A percentile compares a stretch with the other conserved stretches of the same genome.
These are phyloP conservation scores for Hymenoscyphus fraxineus DNA, from an alignment of 2,329 filamentous ascomycete species.

Conservation along the genomic window DNA sequence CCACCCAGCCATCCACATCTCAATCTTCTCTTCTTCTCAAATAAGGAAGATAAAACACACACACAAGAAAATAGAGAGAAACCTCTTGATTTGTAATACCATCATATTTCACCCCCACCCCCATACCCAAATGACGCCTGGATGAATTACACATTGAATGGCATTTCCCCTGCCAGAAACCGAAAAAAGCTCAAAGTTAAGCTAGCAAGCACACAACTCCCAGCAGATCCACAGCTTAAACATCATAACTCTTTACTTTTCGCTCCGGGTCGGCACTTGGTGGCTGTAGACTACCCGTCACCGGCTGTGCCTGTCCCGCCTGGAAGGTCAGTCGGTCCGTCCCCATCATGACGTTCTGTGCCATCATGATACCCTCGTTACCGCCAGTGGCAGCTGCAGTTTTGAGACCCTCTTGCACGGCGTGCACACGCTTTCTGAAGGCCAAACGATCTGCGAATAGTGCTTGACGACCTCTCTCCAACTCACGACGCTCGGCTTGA, in stretches of 20 bases:
- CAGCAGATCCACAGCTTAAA: conserved; percentile 22
- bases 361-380: conserved; percentile 35
- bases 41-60: too few species aligned
- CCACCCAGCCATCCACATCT: too few species aligned
- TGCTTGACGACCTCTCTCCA: conserved; percentile 88
- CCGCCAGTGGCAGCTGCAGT: conserved; percentile 40
- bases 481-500: conserved; percentile 85
- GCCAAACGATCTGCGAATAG: conserved; percentile 87
- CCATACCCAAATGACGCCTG: neutral
- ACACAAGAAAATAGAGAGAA: neutral
- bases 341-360: conserved; percentile 32
- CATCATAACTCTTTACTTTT: conserved; percentile 43
- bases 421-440: conserved; percentile 82
- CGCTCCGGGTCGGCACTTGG: conserved; percentile 50
- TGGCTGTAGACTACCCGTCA: conserved; percentile 46
- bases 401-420: conserved; percentile 74
- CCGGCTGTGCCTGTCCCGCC: conserved; percentile 36
- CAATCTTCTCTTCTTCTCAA: too few species aligned
- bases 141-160: neutral
- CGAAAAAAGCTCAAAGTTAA: neutral
- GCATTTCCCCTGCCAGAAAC: neutral
- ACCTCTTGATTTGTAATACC: neutral
- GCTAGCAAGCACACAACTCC: neutral
- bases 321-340: conserved; percentile 52
- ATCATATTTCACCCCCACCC: neutral